Evolutionary conservation across 2,329 filamentous ascomycete species (phyloP).

Genomic region (Helicocarpus griseus): DNA sequence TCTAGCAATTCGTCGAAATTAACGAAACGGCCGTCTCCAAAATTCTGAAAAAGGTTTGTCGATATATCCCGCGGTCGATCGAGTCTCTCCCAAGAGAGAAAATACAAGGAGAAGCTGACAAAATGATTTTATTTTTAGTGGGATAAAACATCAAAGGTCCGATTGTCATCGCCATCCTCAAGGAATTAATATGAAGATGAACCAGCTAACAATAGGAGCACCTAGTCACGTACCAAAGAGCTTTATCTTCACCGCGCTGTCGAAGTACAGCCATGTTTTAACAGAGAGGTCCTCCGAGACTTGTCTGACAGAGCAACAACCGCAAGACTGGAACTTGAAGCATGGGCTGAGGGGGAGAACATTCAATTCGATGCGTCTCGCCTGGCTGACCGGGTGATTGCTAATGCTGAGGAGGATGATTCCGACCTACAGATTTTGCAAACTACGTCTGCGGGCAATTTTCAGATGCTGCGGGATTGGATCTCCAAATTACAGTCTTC

Average conservation of each 20-base stretch:
- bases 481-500: constrained; percentile 59
- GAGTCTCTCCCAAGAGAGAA: not conserved
- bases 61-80: constrained; percentile 3
- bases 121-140: constrained; percentile 46
- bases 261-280: constrained; percentile 97
- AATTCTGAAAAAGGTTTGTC: constrained; percentile 79
- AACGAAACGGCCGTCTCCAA: constrained; percentile 98
- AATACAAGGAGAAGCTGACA: constrained; percentile 4
- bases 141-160: constrained; percentile 95
- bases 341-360: constrained; percentile 94
- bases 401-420: constrained; percentile 71
- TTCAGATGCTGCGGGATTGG: constrained; percentile 68
- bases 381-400: constrained; percentile 27
- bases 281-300: constrained; percentile 91
- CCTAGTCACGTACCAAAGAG: constrained; percentile 85
- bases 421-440: constrained; percentile 81
- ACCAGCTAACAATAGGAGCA: constrained; percentile 22
- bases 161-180: constrained; percentile 13
- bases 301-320: constrained; percentile 94
- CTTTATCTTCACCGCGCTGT: constrained; percentile 91
- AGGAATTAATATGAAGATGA: constrained; percentile 2
- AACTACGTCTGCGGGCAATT: constrained; percentile 64
- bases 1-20: constrained; percentile 89
- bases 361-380: constrained; percentile 62
- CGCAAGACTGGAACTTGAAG: constrained; percentile 86